These are phyloP conservation scores for Meira miltonrushii DNA, from an alignment of 1,284 basidiomycete species.

Conservation along the genomic window DNA sequence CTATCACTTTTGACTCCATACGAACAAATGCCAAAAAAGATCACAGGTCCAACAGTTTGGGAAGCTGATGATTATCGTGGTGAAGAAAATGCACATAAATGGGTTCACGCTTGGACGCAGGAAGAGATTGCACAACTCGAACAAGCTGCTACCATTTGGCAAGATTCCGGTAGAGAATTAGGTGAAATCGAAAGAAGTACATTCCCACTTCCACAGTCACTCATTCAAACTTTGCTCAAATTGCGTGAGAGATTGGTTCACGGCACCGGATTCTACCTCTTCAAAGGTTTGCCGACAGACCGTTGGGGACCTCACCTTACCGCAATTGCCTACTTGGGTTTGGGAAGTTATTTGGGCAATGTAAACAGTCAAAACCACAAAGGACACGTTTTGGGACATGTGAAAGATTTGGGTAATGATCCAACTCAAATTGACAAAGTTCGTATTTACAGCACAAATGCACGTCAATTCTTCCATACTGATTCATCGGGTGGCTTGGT, in stretches of 20 bases:
- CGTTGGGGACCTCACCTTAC: slow-evolving; percentile 52
- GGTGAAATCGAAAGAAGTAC: slow-evolving; percentile 43
- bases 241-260: slow-evolving; percentile 29
- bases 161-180: slow-evolving; percentile 30
- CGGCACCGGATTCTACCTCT: slow-evolving; percentile 53
- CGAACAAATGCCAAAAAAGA: slow-evolving; percentile 48
- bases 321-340: slow-evolving; percentile 54
- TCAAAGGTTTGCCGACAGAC: slow-evolving; percentile 54
- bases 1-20: slow-evolving; percentile 42
- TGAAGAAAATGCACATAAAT: slow-evolving; percentile 28
- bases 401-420: slow-evolving; percentile 56
- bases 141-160: slow-evolving; percentile 27
- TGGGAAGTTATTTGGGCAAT: slow-evolving; percentile 53
- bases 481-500: slow-evolving; percentile 31
- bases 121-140: slow-evolving; percentile 34
- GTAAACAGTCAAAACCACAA: slow-evolving; percentile 54
- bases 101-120: slow-evolving; percentile 34
- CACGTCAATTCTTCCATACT: slow-evolving; percentile 55
- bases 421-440: slow-evolving; percentile 56
- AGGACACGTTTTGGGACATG: slow-evolving; percentile 55
- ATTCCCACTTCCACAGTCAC: slow-evolving; percentile 32
- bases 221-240: slow-evolving; percentile 23
- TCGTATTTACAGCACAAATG: slow-evolving; percentile 55
- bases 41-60: slow-evolving; percentile 47
- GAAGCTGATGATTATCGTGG: slow-evolving; percentile 44